Evolutionary conservation across 2,329 filamentous ascomycete genomes (phyloP).

Genomic region (Monilinia fructigena): DNA sequence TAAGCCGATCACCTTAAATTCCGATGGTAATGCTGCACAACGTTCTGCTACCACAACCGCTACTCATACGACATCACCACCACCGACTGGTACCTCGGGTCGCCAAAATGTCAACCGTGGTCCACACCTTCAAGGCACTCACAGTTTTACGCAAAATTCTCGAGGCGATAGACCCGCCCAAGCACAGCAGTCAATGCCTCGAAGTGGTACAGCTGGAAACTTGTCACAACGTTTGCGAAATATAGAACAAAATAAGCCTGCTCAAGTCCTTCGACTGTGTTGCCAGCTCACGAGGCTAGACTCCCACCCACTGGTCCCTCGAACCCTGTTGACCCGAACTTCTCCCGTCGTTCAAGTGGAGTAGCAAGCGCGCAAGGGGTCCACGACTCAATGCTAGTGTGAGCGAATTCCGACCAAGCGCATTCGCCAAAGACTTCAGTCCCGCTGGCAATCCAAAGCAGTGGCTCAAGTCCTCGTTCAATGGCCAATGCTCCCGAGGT

Average conservation of each 20-base stretch:
- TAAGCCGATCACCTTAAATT: constrained; percentile 47
- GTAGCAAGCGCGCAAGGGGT: constrained; percentile 52
- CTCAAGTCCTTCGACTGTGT: constrained; percentile 30
- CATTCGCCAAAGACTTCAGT: constrained; percentile 77
- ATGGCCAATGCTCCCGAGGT: constrained; percentile 39
- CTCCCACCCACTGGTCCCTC: constrained; percentile 73
- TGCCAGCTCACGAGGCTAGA: constrained; percentile 56
- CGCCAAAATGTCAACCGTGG: constrained; percentile 37
- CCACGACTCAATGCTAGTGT: constrained; percentile 64
- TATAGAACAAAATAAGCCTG: constrained; percentile 35
- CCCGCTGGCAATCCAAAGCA: constrained; percentile 60
- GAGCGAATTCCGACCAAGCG: constrained; percentile 82
- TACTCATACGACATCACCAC: constrained; percentile 45
- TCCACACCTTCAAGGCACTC: constrained; percentile 46
- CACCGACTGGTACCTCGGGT: constrained; percentile 32
- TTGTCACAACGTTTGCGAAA: constrained; percentile 35
- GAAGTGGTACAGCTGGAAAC: constrained; percentile 30
- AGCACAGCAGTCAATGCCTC: constrained; percentile 33
- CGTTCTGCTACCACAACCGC: constrained; percentile 44
- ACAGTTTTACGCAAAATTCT: constrained; percentile 43
- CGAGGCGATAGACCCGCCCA: constrained; percentile 33
- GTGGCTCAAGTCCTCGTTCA: constrained; percentile 70
- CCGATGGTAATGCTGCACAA: constrained; percentile 43
- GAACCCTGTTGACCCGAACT: constrained; percentile 52
- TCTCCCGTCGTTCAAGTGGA: constrained; percentile 54